Conservation (phyloP, 2,329 filamentous ascomycete genomes). For the Pseudogymnoascus sp. region DNA sequence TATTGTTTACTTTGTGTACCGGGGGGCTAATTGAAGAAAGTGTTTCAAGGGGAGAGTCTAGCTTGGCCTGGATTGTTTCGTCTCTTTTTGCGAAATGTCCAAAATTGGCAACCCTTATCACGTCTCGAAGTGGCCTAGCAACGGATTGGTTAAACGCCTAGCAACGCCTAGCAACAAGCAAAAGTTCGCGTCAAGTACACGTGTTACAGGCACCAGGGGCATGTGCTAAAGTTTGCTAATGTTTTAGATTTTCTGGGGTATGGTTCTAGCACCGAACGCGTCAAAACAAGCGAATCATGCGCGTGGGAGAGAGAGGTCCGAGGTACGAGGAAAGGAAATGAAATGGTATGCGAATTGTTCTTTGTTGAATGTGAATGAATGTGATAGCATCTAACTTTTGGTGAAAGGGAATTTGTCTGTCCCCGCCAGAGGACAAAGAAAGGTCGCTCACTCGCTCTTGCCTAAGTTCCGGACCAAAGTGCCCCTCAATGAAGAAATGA, state of each 20-base stretch:
- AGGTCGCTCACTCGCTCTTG: not conserved
- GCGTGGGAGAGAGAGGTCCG: not conserved
- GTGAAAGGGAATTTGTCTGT: not conserved
- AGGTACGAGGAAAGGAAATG: no score
- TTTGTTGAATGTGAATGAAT: not conserved
- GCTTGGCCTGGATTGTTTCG: constrained; percentile 8
- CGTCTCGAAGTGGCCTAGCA: constrained; percentile 3
- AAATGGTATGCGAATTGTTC: not conserved
- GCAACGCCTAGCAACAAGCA: constrained; percentile 3
- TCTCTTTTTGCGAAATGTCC: not conserved
- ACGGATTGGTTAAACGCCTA: not conserved
- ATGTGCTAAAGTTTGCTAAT: not conserved
- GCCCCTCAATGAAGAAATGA: not conserved
- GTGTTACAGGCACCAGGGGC: constrained; percentile 9
- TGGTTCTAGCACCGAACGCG: not conserved
- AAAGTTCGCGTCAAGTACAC: not conserved
- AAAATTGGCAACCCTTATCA: constrained; percentile 5
- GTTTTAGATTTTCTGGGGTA: constrained; percentile 8
- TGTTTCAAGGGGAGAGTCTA: constrained; percentile 9
- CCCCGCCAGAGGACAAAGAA: not conserved
- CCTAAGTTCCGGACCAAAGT: not conserved
- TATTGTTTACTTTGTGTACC: constrained; percentile 1
- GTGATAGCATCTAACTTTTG: not conserved
- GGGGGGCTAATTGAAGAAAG: constrained; percentile 2
- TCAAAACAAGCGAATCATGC: constrained; percentile 5